Evolutionary conservation across 192 early-diverging fungal genomes (phyloP), one percentile per base, ranked within the genome.

Genomic region (Entomortierella parvispora): DNA sequence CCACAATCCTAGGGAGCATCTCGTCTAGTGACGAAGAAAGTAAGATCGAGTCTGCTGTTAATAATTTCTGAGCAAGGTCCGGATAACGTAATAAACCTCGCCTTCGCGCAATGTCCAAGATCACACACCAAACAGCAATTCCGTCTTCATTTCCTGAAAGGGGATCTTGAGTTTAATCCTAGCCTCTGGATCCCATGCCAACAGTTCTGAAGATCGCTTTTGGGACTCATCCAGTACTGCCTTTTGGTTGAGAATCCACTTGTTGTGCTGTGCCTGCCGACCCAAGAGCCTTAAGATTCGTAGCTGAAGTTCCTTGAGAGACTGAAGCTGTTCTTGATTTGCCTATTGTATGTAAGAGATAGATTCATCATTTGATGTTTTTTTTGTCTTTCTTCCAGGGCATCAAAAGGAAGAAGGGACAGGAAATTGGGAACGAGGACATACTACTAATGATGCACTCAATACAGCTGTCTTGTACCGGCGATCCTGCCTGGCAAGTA

Each of bases 131-230:
- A 93, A 69, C 47, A 79, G 75, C 22, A 94, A 67, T 17, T 90
- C 86, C 12, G 88, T 80, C 47, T 89, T 88, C 29, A 84, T 80
- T 50, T 90, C 91, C 46, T 84, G 83, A 61, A 92, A 94, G 15
- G 92, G 92, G 31, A 94, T 64, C 51, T 82, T 77, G 50, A 93
- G 78, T 15, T 65, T 82, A 0, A 94, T 40, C 14, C 80, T 47
- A 34, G 77, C 83, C 43, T 91, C 87, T 7, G 89, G 71, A 71
- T 93, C 90, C 93, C 93, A 94, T 3, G 90, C 84, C 26, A 92
- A 58, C 7, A 90, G 42, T 25, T 63, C 61, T 40, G 68, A 81
- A 4, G 52, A 26, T 22, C 14, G 68, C 40, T 72, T 42, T 46
- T 66, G 64, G 11, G 22, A 40, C 33, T 26, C 11, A n/a, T 62